Evolutionary conservation across 345 rosid species (phyloP).

Genomic region (Sisymbrium altissimum): DNA sequence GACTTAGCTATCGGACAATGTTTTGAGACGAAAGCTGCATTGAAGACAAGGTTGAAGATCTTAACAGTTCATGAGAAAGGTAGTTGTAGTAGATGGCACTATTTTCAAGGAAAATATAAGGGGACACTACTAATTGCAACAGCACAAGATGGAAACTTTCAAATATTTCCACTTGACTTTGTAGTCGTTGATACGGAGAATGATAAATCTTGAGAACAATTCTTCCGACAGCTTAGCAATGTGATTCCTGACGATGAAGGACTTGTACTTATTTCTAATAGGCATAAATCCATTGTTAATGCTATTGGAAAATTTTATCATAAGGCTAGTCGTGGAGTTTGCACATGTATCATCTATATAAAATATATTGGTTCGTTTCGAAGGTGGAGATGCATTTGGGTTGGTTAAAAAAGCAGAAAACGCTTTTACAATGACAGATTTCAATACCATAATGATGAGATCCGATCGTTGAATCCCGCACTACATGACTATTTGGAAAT

Average conservation of each 20-base stretch:
- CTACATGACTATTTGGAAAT: neutral
- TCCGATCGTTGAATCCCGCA: neutral
- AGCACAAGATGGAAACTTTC: too few relatives aligned
- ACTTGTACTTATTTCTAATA: neutral
- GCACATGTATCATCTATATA: neutral
- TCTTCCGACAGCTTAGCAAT: too few relatives aligned
- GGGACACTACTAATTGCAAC: too few relatives aligned
- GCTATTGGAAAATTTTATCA: neutral
- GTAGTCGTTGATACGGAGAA: too few relatives aligned
- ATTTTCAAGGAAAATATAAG: too few relatives aligned
- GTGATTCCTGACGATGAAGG: too few relatives aligned
- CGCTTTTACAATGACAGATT: neutral
- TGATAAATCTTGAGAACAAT: too few relatives aligned
- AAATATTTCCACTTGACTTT: too few relatives aligned
- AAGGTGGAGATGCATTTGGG: neutral
- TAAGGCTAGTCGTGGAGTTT: neutral
- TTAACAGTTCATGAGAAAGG: neutral
- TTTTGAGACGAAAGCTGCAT: neutral
- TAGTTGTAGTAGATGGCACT: too few relatives aligned
- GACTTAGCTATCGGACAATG: neutral
- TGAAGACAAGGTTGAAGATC: neutral
- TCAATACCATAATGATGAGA: neutral
- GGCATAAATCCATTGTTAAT: neutral
- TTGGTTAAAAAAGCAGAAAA: neutral
- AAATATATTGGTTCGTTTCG: neutral